Base-by-base conservation (phyloP, 805 yeast species). In the Naumovozyma castellii region DNA sequence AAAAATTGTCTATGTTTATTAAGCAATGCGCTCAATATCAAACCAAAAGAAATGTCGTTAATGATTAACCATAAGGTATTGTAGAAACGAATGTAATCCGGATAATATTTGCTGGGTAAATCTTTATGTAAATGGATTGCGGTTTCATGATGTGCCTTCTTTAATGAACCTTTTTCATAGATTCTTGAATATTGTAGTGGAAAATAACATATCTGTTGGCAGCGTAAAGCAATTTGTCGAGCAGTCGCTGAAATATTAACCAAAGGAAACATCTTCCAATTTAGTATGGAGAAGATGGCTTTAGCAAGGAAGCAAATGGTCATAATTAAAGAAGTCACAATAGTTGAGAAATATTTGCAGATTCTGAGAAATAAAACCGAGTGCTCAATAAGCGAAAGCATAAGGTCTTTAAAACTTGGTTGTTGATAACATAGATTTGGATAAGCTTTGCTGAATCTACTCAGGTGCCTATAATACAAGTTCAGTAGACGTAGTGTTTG, bases 31-130 rank as follows among this genome's bases (percentile, higher is more conserved):
- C 80, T 71, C 0, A 84, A 45, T 0, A 80, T 67, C 6, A 75
- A 53, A 0, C 98, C 98, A 28, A 88, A 57, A 1, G 88, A 68
- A 5, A 84, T 56, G 57, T 92, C 98, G 57, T 92, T 90, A 3
- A 78, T 59, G 0, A 86, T 79, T 14, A 92, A 66, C 97, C 97
- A 92, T 1, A 88, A 45, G 1, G 88, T 80, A 53, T 94, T 94
- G 66, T 85, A 86, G 44, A 90, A 75, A 43, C 80, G 69, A 50
- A 84, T 83, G 51, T 83, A 84, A 54, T 81, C 74, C 53, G 80
- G 67, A 53, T 73, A 64, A 54, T 72, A 58, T 54, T 73, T 45
- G 56, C 64, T 64, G 31, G 67, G 80, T 38, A 59, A 22, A 29
- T 57, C 49, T 17, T 49, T 49, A 18, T 53, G 33, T 14, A 46